Conservation (phyloP, 78 protist genomes). For the Dictyostelium firmibasis region DNA sequence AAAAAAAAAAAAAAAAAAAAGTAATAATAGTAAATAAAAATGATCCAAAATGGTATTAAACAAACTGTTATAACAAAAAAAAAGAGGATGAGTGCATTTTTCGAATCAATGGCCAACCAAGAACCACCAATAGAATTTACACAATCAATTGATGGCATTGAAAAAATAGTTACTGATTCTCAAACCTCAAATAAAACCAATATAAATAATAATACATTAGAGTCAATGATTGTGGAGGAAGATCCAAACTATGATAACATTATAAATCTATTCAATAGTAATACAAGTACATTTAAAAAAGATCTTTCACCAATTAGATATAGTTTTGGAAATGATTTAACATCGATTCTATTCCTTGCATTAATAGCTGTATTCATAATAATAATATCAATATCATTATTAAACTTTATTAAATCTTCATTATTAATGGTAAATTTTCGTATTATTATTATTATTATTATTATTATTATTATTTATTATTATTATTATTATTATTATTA, state of each 20-base stretch:
- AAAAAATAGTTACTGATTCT: not conserved
- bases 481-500: too few relatives aligned
- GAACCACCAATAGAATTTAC: not conserved
- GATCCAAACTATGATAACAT: not conserved
- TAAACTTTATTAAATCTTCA: not conserved
- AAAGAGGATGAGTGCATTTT: not conserved
- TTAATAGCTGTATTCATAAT: not conserved
- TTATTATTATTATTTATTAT: not conserved
- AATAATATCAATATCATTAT: conserved; percentile 2
- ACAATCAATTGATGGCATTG: not conserved
- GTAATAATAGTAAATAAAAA: too few relatives aligned
- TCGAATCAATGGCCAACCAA: not conserved
- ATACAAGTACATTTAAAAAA: not conserved
- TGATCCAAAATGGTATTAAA: not conserved
- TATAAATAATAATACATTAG: not conserved
- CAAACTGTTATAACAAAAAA: not conserved
- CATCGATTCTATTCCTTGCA: not conserved
- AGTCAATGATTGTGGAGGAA: not conserved
- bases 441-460: not conserved
- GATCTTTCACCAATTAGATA: not conserved
- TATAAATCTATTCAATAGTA: not conserved
- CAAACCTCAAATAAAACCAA: not conserved
- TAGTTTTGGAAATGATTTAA: conserved; percentile 12
- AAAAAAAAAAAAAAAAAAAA: not conserved
- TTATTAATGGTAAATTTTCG: not conserved